Evolutionary conservation across 1,284 basidiomycete species (phyloP), one percentile per base, ranked within the genome.

Genomic region (Ceratobasidium sp.): DNA sequence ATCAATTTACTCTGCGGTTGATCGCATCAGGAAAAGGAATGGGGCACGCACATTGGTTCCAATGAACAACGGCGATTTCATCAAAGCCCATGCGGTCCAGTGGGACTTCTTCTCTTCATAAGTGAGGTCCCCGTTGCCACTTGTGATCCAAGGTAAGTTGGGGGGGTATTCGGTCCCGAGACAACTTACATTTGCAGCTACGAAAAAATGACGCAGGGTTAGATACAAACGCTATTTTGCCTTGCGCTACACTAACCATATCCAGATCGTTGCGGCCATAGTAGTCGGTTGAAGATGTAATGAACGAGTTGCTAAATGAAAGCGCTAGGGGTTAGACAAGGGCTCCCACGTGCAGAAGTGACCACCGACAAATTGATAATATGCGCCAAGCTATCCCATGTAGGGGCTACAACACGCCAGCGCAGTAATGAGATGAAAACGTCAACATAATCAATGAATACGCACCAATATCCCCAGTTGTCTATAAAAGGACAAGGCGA

Each of bases 11-110:
- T 56, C 7, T 12, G 12, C 12, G n/a, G n/a, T 43, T 43, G 40
- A 43, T 35, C 20, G 38, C 27, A 27, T 3, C 31, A 13, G 4
- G 50, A 29, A 56, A 27, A 20, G 7, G 47, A 49, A 20, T 57
- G 27, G 43, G 49, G 25, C 22, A 54, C 72, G 34, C 53, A 81
- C 79, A 70, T 75, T 81, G 1, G 81, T 80, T 10, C 80, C 80
- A 55, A 86, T 82, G 58, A 86, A 75, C 5, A 85, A 77, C 13
- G 85, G 86, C 0, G 85, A 86, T 75, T 86, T 86, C 82, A 87
- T 83, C 29, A 88, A 77, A 20, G 86, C 85, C 87, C 87, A 88
- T 2, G 84, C 85, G 0, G 85, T 87, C 76, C 87, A 87, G 73
- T 87, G 86, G 1, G 86, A 81, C 75, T 87, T 87, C 6, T 82